Evolutionary conservation across 441 rosid species (phyloP).

Genomic region (Dalechampia spathulata): DNA sequence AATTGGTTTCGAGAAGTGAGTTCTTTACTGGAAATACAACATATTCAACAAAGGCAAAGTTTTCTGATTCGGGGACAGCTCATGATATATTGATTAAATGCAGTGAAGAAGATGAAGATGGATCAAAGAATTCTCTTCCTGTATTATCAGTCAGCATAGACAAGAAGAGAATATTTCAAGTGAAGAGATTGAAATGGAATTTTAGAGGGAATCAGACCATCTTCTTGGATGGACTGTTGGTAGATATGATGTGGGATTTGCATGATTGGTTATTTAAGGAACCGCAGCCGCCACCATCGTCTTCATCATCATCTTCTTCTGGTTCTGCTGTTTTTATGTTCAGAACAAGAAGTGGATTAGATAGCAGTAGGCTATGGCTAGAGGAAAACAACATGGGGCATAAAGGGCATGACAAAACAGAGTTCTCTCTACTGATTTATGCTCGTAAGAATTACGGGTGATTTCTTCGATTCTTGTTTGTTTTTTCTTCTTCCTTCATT

Average conservation of each 20-base stretch:
- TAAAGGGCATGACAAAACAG: conserved; percentile 24
- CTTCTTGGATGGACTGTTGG: conserved; percentile 63
- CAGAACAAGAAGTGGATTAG: conserved; percentile 78
- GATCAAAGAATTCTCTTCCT: conserved; percentile 28
- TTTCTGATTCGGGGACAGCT: conserved; percentile 37
- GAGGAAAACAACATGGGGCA: conserved; percentile 43
- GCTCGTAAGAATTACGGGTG: conserved; percentile 43
- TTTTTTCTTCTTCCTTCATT: no score
- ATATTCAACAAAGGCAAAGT: conserved; percentile 55
- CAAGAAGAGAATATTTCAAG: conserved; percentile 47
- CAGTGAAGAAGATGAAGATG: conserved; percentile 34
- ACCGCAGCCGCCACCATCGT: no score
- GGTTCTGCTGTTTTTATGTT: conserved; percentile 75
- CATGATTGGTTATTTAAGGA: conserved; percentile 73
- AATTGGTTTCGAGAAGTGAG: conserved; percentile 46
- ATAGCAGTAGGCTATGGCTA: conserved; percentile 74
- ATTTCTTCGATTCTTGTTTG: no score
- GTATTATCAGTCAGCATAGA: conserved; percentile 59
- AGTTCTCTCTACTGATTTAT: conserved; percentile 56
- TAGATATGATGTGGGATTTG: conserved; percentile 96
- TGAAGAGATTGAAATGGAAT: conserved; percentile 75
- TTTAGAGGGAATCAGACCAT: conserved; percentile 87
- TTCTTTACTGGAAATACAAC: conserved; percentile 29
- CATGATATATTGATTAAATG: conserved; percentile 73
- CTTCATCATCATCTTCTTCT: background rate